Evolutionary conservation across 1,284 basidiomycete species (phyloP).

Genomic region (Ceratobasidium sp.): DNA sequence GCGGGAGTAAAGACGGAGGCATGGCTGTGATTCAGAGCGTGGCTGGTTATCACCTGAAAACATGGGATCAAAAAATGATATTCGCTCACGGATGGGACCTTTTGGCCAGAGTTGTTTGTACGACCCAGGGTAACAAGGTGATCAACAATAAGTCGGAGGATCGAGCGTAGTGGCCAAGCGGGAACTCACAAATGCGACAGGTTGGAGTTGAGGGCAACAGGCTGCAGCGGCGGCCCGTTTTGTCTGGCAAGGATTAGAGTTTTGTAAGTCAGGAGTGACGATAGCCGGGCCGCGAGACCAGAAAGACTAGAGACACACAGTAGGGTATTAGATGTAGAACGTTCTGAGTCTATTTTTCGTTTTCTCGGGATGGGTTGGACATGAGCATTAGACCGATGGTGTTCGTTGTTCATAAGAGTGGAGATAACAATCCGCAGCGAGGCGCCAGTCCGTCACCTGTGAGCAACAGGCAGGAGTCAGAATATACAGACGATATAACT

Average conservation of each 20-base stretch:
- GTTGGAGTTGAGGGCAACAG: conserved; percentile 40
- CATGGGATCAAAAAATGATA: conserved; percentile 44
- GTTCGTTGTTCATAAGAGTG: conserved; percentile 46
- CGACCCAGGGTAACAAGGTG: conserved; percentile 8
- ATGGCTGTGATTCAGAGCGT: conserved; percentile 18
- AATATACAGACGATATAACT: not conserved
- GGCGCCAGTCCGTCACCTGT: conserved; percentile 44
- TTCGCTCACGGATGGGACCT: conserved; percentile 39
- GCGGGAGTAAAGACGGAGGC: conserved; percentile 27
- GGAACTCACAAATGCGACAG: conserved; percentile 24
- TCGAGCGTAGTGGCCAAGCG: not conserved
- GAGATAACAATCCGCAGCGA: conserved; percentile 40
- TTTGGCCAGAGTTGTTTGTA: conserved; percentile 34
- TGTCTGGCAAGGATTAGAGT: conserved; percentile 28
- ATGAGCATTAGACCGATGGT: conserved; percentile 42
- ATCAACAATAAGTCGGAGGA: not conserved
- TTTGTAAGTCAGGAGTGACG: conserved; percentile 23
- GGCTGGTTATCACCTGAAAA: conserved; percentile 33
- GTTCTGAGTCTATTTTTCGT: conserved; percentile 43
- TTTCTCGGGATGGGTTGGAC: conserved; percentile 37
- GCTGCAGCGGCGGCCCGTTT: conserved; percentile 30
- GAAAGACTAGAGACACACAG: conserved; percentile 31
- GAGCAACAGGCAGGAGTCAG: conserved; percentile 12
- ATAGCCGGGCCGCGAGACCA: conserved; percentile 1
- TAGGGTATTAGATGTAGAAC: conserved; percentile 32